A percentile compares a stretch with the other conserved stretches of the same genome.
phyloP scores from a whole-genome alignment of 148 eudicot genomes.

The Cornus florida region DNA sequence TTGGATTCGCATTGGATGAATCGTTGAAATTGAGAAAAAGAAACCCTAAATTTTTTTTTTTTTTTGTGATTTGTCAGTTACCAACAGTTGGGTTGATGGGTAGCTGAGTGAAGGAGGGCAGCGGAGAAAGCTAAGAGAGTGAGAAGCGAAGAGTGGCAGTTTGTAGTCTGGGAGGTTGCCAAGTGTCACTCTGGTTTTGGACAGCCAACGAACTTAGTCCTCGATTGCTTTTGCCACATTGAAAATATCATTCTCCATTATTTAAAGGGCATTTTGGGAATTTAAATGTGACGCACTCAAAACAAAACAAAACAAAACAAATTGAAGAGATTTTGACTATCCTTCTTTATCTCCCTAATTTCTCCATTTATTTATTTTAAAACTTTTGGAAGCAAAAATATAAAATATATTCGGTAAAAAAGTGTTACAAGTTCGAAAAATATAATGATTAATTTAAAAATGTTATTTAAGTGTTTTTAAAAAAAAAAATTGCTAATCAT shows the following conservation, averaged over 20 bases:
- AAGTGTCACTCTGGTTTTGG: background rate
- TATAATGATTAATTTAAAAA: too few relatives aligned
- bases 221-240: background rate
- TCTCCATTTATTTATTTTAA: too few relatives aligned
- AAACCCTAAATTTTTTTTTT: background rate
- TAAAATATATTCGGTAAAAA: too few relatives aligned
- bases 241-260: background rate
- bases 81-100: background rate
- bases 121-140: constrained; percentile 18
- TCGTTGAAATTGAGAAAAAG: background rate
- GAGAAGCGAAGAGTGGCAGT: background rate
- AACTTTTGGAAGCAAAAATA: too few relatives aligned
- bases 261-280: background rate
- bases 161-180: background rate
- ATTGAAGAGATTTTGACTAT: too few relatives aligned
- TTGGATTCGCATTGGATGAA: constrained; percentile 5
- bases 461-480: too few relatives aligned
- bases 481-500: too few relatives aligned
- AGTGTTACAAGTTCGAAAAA: too few relatives aligned
- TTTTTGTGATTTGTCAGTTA: background rate
- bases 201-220: background rate
- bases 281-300: too few relatives aligned
- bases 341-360: too few relatives aligned
- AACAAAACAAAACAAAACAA: too few relatives aligned
- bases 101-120: background rate